Base-by-base conservation (phyloP, 129 eudicot genomes). In the Tagetes patula region DNA sequence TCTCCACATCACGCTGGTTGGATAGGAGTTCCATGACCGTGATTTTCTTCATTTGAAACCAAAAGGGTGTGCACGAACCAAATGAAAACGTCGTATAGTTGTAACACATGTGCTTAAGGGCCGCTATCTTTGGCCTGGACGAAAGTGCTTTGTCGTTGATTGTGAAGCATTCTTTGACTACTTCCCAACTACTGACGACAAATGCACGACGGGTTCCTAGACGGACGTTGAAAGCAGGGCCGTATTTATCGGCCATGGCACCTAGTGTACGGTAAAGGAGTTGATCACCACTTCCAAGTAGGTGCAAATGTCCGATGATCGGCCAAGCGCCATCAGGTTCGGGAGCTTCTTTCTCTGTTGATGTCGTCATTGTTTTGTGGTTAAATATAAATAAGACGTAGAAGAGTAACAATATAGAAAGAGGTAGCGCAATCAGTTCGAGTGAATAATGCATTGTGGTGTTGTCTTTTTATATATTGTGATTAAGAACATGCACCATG, bases 301-400 rank as follows among this genome's bases (percentile, higher is more conserved):
- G 73, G 43, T 52, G 81, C 5, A 81, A 75, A 66, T 81, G 82
- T 9, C 85, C 85, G 39, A 81, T 65, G 6, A 81, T 42, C 1
- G 84, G 84, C 81, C 69, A 76, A 2, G 80, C 84, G 9, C 84
- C 84, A 4, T 47, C 47, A 0, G 67, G 59, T 39, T 47, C 60
- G 3, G 81, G 81, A 34, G 81, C 69, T 32, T 13, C 14, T 39
- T 2, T 67, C 3, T 20, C 45, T 1, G 3, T 55, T 6, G 59
- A 45, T 14, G 50, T 70, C 0, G 70, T 14, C 42, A 65, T 46
- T 8, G 45, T 49, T 64, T 20, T 20, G 0, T 20, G 20, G 27
- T 20, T 20, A 20, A 20, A 20, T 20, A 0, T 20, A 43, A 6
- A 10, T 4, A 53, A 6, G 38, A 67, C 11, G 2, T 0, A 11